Evolutionary conservation across 805 yeast genomes (phyloP).

Genomic region (Starmerella roubikii): DNA sequence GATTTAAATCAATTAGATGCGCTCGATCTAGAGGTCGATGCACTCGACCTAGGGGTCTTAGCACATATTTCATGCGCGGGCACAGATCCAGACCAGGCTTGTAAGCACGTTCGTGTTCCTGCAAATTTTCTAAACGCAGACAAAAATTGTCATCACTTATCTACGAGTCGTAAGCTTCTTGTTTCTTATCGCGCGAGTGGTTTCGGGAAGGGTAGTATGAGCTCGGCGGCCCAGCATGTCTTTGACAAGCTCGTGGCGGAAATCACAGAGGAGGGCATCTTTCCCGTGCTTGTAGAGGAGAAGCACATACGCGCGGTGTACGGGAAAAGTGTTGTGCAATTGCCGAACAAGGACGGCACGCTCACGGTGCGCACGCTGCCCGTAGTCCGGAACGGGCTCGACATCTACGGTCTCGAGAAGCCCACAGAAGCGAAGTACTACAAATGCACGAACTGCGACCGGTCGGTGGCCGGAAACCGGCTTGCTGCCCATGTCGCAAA

Average conservation of each 20-base stretch:
- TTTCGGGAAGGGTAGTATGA: too few species aligned
- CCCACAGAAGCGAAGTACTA: constrained; percentile 49
- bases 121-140: too few species aligned
- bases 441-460: constrained; percentile 63
- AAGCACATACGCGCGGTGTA: constrained; percentile 23
- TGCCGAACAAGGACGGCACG: constrained; percentile 15
- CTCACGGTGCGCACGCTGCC: constrained; percentile 19
- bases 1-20: too few species aligned
- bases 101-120: too few species aligned
- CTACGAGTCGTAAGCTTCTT: too few species aligned
- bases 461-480: constrained; percentile 81
- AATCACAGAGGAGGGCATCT: constrained; percentile 25
- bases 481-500: constrained; percentile 89
- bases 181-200: too few species aligned
- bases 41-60: too few species aligned
- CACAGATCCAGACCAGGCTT: too few species aligned
- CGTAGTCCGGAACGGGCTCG: constrained; percentile 25
- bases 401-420: constrained; percentile 31
- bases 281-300: constrained; percentile 27
- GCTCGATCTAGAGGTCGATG: too few species aligned
- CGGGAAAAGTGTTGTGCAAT: constrained; percentile 21
- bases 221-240: constrained; percentile 7
- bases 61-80: too few species aligned
- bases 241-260: constrained; percentile 21
- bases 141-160: too few species aligned